Conservation (phyloP, 2,329 filamentous ascomycete species). For the Tolypocladium ovalisporum region DNA sequence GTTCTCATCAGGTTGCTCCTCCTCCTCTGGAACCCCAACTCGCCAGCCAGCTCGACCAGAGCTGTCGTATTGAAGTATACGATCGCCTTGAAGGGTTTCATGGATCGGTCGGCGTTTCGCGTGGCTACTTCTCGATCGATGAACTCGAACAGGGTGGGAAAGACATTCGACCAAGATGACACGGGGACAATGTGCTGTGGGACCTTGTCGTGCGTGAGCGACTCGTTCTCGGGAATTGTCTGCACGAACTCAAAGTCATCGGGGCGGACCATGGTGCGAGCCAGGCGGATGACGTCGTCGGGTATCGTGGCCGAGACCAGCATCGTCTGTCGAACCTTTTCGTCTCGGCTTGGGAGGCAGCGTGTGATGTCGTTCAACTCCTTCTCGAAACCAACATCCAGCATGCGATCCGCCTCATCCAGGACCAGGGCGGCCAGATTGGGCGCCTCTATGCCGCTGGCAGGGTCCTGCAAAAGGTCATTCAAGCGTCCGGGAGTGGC, state of each 20-base stretch:
- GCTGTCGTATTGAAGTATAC: conserved; percentile 78
- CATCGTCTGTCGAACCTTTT: conserved; percentile 73
- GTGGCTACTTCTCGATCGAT: conserved; percentile 47
- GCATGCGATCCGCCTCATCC: conserved; percentile 95
- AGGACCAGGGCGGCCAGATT: conserved; percentile 89
- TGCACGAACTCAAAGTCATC: conserved; percentile 79
- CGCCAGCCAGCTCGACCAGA: conserved; percentile 54
- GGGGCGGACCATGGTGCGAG: conserved; percentile 65
- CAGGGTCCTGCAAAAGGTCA: conserved; percentile 63
- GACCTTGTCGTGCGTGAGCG: conserved; percentile 73
- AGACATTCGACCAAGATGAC: conserved; percentile 60
- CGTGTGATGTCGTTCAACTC: conserved; percentile 52
- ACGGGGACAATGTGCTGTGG: conserved; percentile 67
- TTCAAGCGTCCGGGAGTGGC: conserved; percentile 82
- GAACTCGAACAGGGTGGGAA: conserved; percentile 71
- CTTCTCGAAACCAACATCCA: conserved; percentile 78
- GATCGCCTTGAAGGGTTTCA: conserved; percentile 82
- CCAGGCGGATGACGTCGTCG: conserved; percentile 68
- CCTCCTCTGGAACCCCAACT: conserved; percentile 33
- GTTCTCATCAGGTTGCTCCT: conserved; percentile 25
- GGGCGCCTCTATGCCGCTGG: conserved; percentile 54
- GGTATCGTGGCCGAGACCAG: conserved; percentile 95
- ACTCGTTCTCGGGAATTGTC: conserved; percentile 73
- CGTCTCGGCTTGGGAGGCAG: conserved; percentile 48
- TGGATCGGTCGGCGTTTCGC: conserved; percentile 24